Evolutionary conservation across 495 filamentous ascomycete genomes (phyloP).

Genomic region (Evernia prunastri): DNA sequence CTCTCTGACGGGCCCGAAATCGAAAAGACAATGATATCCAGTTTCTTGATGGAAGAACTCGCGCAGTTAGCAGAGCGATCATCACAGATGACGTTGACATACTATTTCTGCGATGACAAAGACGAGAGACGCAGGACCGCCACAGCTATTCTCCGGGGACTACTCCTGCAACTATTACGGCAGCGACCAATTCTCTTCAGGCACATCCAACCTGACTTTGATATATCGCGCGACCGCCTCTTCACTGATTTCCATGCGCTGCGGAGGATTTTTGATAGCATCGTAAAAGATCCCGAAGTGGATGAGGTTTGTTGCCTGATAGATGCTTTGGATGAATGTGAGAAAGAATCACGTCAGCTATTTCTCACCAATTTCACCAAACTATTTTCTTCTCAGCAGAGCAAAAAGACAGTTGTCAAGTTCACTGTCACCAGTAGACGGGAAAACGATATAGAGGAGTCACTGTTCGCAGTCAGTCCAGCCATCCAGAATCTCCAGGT

Average conservation of each 20-base stretch:
- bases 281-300: slow-evolving; percentile 29
- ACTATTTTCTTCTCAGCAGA: background rate
- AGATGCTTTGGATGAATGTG: slow-evolving; percentile 46
- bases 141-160: slow-evolving; percentile 36
- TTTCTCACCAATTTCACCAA: slow-evolving; percentile 24
- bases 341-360: slow-evolving; percentile 31
- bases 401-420: slow-evolving; percentile 27
- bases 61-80: slow-evolving; percentile 23
- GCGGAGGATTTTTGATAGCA: slow-evolving; percentile 33
- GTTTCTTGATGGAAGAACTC: slow-evolving; percentile 40
- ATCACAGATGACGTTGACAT: slow-evolving; percentile 29
- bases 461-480: slow-evolving; percentile 25
- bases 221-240: slow-evolving; percentile 29
- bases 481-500: slow-evolving; percentile 30
- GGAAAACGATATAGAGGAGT: slow-evolving; percentile 30
- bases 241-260: slow-evolving; percentile 33
- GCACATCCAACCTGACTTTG: slow-evolving; percentile 27
- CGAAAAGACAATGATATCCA: slow-evolving; percentile 46
- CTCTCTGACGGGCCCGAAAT: slow-evolving; percentile 43
- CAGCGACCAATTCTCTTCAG: slow-evolving; percentile 25
- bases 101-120: slow-evolving; percentile 42
- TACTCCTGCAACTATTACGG: slow-evolving; percentile 32
- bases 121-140: slow-evolving; percentile 41
- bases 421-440: slow-evolving; percentile 36
- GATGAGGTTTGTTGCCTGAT: slow-evolving; percentile 35